Evolutionary conservation across 192 early-diverging fungal species (phyloP).

Genomic region (Lunasporangiospora selenospora): DNA sequence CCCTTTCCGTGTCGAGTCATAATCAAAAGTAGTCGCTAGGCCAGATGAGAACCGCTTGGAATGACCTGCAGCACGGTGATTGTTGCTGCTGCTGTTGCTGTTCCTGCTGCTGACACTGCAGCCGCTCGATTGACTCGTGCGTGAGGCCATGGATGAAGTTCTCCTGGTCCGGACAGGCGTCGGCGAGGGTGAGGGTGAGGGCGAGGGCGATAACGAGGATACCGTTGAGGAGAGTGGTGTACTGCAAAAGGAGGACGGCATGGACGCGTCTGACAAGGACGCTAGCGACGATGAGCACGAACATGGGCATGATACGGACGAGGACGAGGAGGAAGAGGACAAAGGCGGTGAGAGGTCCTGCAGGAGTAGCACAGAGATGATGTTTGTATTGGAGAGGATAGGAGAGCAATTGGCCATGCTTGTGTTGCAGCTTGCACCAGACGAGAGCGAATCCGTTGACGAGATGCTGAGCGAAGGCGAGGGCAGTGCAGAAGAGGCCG

Average conservation of each 20-base stretch:
- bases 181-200: constrained; percentile 21
- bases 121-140: constrained; percentile 21
- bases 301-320: too few relatives aligned
- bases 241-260: constrained; percentile 13
- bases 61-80: not conserved
- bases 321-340: constrained; percentile 24
- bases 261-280: too few relatives aligned
- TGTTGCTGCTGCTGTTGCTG: not conserved
- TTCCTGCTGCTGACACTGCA: constrained; percentile 1
- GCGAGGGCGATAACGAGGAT: constrained; percentile 11
- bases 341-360: constrained; percentile 13
- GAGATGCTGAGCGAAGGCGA: constrained; percentile 45
- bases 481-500: constrained; percentile 29
- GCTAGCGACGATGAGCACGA: too few relatives aligned
- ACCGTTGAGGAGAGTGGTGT: not conserved
- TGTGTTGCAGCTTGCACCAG: constrained; percentile 25
- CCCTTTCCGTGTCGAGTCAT: too few relatives aligned
- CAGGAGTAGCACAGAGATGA: constrained; percentile 18
- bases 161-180: constrained; percentile 18
- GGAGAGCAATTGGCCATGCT: constrained; percentile 46
- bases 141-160: constrained; percentile 21
- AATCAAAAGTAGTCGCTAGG: too few relatives aligned
- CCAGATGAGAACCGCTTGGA: too few relatives aligned
- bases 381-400: constrained; percentile 19
- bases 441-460: constrained; percentile 33